Evolutionary conservation across 2,329 filamentous ascomycete species (phyloP).

Genomic region (Talaromyces islandicus): DNA sequence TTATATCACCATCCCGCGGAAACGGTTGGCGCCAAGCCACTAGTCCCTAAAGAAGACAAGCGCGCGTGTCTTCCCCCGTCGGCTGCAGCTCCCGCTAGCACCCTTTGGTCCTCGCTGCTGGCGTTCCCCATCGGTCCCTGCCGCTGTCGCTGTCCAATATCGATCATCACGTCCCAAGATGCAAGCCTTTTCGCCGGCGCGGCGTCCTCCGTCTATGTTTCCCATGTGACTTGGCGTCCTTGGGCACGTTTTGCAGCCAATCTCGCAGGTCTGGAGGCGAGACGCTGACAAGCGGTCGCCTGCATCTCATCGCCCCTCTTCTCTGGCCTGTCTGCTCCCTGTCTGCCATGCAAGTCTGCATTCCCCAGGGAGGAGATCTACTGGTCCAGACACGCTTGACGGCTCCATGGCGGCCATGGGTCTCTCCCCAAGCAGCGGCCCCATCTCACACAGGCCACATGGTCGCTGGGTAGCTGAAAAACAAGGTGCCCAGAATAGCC

Average conservation of each 20-base stretch:
- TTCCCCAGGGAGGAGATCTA: not conserved
- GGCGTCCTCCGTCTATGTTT: not conserved
- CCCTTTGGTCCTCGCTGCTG: not conserved
- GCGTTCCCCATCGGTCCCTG: not conserved
- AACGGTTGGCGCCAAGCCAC: not conserved
- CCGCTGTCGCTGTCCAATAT: not conserved
- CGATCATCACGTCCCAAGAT: not conserved
- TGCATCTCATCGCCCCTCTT: not conserved
- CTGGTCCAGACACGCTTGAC: not conserved
- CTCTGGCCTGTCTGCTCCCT: not conserved
- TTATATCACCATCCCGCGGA: not conserved
- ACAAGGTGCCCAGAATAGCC: not conserved
- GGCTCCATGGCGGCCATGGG: not conserved
- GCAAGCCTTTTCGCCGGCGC: not conserved
- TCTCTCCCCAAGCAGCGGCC: not conserved
- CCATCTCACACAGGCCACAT: not conserved
- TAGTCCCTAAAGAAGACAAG: not conserved
- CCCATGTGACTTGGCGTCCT: not conserved
- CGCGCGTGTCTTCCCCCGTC: not conserved
- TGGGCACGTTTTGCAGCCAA: not conserved
- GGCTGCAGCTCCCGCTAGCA: not conserved
- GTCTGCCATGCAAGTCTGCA: not conserved
- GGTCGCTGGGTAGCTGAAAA: not conserved
- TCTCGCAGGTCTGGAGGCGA: not conserved
- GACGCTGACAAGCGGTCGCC: not conserved